Conservation (phyloP, 2,329 filamentous ascomycete species). For the Fusarium siculi region DNA sequence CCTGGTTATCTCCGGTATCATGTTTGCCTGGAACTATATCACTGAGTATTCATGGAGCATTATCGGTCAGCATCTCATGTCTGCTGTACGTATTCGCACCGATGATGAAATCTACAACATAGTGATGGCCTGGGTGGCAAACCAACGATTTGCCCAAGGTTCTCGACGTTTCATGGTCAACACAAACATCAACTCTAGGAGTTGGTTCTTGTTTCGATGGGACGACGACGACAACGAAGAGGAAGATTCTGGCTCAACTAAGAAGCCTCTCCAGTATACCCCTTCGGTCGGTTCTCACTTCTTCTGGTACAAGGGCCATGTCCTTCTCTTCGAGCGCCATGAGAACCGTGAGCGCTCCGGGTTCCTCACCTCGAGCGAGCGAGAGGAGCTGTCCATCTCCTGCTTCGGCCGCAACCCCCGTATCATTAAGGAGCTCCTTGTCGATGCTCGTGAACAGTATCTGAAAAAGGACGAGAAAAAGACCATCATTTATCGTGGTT, state of each 20-base stretch:
- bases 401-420: constrained; percentile 70
- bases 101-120: constrained; percentile 81
- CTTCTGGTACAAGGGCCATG: constrained; percentile 72
- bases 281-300: constrained; percentile 74
- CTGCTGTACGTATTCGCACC: constrained; percentile 71
- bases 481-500: constrained; percentile 73
- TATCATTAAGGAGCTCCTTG: constrained; percentile 70
- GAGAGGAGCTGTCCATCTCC: constrained; percentile 68
- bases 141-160: constrained; percentile 68
- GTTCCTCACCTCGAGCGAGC: constrained; percentile 58
- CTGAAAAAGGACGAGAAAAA: constrained; percentile 68
- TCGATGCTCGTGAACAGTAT: constrained; percentile 66
- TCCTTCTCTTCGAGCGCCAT: constrained; percentile 67
- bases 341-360: constrained; percentile 57
- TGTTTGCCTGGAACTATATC: constrained; percentile 64
- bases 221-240: constrained; percentile 60
- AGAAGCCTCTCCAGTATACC: constrained; percentile 69
- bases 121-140: constrained; percentile 75
- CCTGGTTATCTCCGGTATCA: constrained; percentile 59
- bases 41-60: constrained; percentile 59
- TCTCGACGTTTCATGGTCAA: constrained; percentile 73
- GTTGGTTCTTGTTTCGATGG: constrained; percentile 59
- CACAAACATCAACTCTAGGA: constrained; percentile 66
- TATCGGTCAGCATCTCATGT: constrained; percentile 68
- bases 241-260: constrained; percentile 52